These are phyloP conservation scores for Diutina pseudorugosa DNA, from an alignment of 1,139 yeast genomes.

Conservation along the genomic window DNA sequence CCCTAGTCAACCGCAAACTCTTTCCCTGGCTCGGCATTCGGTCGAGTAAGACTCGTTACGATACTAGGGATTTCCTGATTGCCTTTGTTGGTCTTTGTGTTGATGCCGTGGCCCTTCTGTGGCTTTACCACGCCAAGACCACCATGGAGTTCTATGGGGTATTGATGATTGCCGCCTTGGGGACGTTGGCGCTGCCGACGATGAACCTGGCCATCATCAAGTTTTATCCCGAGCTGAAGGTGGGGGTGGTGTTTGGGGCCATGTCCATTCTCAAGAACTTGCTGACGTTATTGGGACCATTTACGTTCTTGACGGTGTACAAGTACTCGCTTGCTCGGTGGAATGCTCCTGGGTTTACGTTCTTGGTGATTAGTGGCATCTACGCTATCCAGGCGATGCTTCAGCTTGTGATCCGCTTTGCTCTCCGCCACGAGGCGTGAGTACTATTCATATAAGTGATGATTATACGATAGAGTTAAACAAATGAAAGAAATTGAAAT, in stretches of 20 bases:
- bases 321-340: not conserved
- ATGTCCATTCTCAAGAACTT: not conserved
- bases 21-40: slow-evolving; percentile 20
- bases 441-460: too few species aligned
- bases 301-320: not conserved
- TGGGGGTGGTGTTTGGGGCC: slow-evolving; percentile 33
- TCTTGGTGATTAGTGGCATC: not conserved
- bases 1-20: slow-evolving; percentile 18
- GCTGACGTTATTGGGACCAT: not conserved
- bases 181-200: slow-evolving; percentile 37
- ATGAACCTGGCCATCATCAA: slow-evolving; percentile 39
- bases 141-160: slow-evolving; percentile 6
- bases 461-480: not conserved
- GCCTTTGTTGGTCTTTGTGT: slow-evolving; percentile 14
- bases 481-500: too few species aligned
- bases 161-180: slow-evolving; percentile 22
- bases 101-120: slow-evolving; percentile 31
- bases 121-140: slow-evolving; percentile 9
- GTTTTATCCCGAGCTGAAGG: slow-evolving; percentile 31
- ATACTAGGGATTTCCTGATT: slow-evolving; percentile 36
- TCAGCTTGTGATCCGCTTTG: not conserved
- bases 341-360: not conserved
- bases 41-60: slow-evolving; percentile 31
- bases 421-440: not conserved
- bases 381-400: not conserved